Percentiles rank a stretch among this genome's conserved stretches.
phyloP scores from a whole-genome alignment of 768 basidiomycete species.

The Trametes cubensis region DNA sequence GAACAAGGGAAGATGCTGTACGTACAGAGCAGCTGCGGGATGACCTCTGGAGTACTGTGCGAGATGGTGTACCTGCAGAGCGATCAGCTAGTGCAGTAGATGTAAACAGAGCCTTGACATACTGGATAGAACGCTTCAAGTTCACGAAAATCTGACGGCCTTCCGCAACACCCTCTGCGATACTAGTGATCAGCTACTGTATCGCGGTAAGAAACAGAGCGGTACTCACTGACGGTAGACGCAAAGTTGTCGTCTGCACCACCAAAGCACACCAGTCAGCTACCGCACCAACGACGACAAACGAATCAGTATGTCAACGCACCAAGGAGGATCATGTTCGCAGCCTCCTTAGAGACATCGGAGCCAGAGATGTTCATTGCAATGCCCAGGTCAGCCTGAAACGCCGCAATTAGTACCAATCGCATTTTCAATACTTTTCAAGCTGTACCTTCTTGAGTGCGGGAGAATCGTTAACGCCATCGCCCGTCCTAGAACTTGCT shows the following conservation, averaged over 20 bases:
- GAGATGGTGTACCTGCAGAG: conserved; percentile 57
- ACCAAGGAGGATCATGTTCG: conserved; percentile 75
- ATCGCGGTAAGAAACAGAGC: not conserved
- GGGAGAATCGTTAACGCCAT: conserved; percentile 74
- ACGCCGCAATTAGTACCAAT: not conserved
- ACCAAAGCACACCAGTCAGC: not conserved
- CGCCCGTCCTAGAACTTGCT: conserved; percentile 52
- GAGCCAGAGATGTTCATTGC: conserved; percentile 78
- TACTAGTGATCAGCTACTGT: too few relatives aligned
- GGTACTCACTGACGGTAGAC: conserved; percentile 63
- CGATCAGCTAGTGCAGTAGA: not conserved
- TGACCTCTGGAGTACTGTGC: conserved; percentile 70
- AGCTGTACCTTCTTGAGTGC: conserved; percentile 57
- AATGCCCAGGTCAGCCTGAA: conserved; percentile 66
- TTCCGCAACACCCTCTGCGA: conserved; percentile 66
- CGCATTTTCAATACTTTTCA: not conserved
- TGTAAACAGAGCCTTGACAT: not conserved
- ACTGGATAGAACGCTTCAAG: conserved; percentile 73
- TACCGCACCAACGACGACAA: too few relatives aligned
- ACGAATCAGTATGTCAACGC: too few relatives aligned
- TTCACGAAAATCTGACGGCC: conserved; percentile 73
- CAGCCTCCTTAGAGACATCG: conserved; percentile 74
- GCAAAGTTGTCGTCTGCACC: conserved; percentile 68
- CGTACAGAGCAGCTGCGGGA: conserved; percentile 69
- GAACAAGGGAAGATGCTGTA: conserved; percentile 8